A percentile compares a stretch with the other conserved stretches of the same genome.
Conservation (phyloP, 1,284 basidiomycete genomes). For the Irpex lacteus region DNA sequence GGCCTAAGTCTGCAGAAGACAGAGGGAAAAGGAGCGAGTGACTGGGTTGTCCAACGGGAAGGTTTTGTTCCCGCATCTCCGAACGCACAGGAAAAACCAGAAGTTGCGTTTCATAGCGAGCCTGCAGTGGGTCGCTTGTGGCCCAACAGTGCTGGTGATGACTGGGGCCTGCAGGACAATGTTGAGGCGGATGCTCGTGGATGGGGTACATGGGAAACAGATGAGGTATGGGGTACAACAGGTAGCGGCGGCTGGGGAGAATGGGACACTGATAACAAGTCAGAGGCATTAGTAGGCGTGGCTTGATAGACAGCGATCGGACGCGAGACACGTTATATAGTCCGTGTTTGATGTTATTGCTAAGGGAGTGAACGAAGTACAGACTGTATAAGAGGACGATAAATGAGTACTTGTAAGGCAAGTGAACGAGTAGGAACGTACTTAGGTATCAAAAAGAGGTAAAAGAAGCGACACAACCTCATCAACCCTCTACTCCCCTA, state of each 20-base stretch:
- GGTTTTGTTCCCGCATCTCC: background rate
- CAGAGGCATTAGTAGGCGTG: background rate
- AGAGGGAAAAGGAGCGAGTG: slow-evolving; percentile 14
- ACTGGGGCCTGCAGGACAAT: background rate
- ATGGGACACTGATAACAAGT: background rate
- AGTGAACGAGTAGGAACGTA: background rate
- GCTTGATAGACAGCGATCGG: background rate
- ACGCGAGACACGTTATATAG: background rate
- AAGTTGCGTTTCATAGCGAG: background rate
- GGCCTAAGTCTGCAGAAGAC: slow-evolving; percentile 18
- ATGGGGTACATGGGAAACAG: background rate
- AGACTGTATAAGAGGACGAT: background rate
- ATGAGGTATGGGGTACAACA: background rate
- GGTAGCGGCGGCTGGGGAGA: background rate
- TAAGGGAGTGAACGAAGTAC: background rate
- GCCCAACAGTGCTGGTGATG: background rate
- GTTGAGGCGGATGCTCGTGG: background rate
- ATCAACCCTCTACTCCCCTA: slow-evolving; percentile 16
- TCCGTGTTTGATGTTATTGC: background rate
- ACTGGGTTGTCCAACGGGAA: slow-evolving; percentile 22
- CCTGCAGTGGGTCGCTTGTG: background rate
- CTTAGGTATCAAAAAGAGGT: background rate
- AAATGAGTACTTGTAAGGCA: no score
- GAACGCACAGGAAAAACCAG: background rate
- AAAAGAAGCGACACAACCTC: background rate